Percentiles rank a stretch among this genome's conserved stretches.
These are phyloP conservation scores for Artemisia argyi DNA, from an alignment of 129 eudicot species.

Conservation along the genomic window DNA sequence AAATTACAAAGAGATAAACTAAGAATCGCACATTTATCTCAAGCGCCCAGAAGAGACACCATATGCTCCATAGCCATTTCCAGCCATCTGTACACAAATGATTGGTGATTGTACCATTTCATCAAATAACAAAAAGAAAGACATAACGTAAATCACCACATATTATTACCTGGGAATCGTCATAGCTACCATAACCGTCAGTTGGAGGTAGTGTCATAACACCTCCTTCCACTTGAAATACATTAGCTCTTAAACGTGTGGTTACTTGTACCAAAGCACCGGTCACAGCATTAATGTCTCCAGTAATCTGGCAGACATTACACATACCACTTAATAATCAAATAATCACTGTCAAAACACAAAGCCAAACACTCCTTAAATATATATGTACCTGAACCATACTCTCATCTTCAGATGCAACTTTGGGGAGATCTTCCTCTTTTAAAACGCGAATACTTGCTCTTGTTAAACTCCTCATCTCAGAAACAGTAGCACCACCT, in stretches of 20 bases:
- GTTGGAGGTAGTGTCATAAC: conserved; percentile 39
- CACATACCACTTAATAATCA: not conserved
- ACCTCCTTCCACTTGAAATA: conserved; percentile 72
- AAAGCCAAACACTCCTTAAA: not conserved
- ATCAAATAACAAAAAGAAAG: not conserved
- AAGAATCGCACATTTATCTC: not conserved
- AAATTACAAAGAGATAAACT: too few species aligned
- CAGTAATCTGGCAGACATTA: conserved; percentile 60
- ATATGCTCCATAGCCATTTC: conserved; percentile 66
- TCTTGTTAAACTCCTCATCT: conserved; percentile 76
- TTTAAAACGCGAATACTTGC: conserved; percentile 83
- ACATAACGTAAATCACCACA: not conserved
- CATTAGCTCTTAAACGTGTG: conserved; percentile 66
- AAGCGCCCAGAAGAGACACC: conserved; percentile 58
- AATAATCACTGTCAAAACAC: not conserved
- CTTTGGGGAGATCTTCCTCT: conserved; percentile 76
- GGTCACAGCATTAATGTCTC: conserved; percentile 65
- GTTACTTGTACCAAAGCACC: conserved; percentile 74
- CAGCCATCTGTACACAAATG: conserved; percentile 40
- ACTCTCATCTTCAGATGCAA: conserved; percentile 83
- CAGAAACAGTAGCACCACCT: conserved; percentile 78
- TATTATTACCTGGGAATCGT: conserved; percentile 25
- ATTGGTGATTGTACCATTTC: not conserved
- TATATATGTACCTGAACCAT: conserved; percentile 74
- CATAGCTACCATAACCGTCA: conserved; percentile 31